Evolutionary conservation across 495 filamentous ascomycete genomes (phyloP).

Genomic region (Barbatosphaeria neglecta): DNA sequence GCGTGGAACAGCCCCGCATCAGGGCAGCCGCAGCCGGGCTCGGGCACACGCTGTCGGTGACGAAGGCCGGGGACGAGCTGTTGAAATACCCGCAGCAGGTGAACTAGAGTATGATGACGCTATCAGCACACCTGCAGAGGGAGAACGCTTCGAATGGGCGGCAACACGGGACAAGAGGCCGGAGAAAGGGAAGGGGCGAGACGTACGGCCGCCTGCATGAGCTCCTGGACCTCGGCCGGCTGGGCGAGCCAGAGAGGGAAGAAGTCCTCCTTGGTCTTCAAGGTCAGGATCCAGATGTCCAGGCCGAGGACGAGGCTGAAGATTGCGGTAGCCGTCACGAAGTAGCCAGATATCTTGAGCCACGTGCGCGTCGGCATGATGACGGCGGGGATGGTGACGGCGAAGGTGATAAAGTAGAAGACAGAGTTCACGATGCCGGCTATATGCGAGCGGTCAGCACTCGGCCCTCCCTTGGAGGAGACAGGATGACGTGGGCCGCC

Average conservation of each 20-base stretch:
- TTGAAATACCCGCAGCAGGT: constrained; percentile 66
- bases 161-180: too few relatives aligned
- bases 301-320: constrained; percentile 57
- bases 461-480: too few relatives aligned
- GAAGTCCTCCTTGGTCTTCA: constrained; percentile 49
- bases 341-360: constrained; percentile 48
- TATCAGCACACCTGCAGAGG: not conserved
- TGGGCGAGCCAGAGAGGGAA: constrained; percentile 43
- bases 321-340: constrained; percentile 46
- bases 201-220: constrained; percentile 55
- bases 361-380: constrained; percentile 43
- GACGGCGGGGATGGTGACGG: constrained; percentile 48
- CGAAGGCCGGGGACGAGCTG: constrained; percentile 50
- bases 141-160: too few relatives aligned
- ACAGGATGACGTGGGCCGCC: too few relatives aligned
- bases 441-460: too few relatives aligned
- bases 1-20: constrained; percentile 50
- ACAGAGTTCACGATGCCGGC: constrained; percentile 56
- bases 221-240: constrained; percentile 36
- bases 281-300: constrained; percentile 57
- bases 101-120: constrained; percentile 38
- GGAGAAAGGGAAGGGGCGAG: not conserved
- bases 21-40: constrained; percentile 52
- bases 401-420: constrained; percentile 45
- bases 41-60: constrained; percentile 47